Percentiles rank a stretch among this genome's conserved stretches.
phyloP scores from a whole-genome alignment of 495 filamentous ascomycete species.

The Penicillium arizonense region DNA sequence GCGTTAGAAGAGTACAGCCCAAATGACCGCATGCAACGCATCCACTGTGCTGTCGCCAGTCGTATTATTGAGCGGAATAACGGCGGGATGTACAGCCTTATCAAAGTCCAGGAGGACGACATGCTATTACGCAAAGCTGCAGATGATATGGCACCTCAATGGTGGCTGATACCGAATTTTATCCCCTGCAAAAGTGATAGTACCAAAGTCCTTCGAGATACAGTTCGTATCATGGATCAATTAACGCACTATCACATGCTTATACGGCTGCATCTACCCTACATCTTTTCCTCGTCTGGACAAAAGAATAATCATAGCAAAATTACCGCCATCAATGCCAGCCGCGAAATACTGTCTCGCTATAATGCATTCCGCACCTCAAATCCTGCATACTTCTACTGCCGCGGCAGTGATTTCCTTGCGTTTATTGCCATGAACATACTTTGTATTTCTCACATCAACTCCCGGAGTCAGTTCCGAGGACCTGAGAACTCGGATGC shows the following conservation, averaged over 20 bases:
- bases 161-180: conserved; percentile 32
- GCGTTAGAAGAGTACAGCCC: conserved; percentile 11
- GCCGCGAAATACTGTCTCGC: conserved; percentile 29
- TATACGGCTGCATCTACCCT: conserved; percentile 21
- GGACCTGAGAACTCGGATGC: background rate
- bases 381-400: conserved; percentile 30
- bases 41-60: conserved; percentile 25
- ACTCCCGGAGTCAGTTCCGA: conserved; percentile 18
- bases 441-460: conserved; percentile 25
- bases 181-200: background rate
- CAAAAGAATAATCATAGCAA: conserved; percentile 24
- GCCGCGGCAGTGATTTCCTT: conserved; percentile 51
- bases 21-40: conserved; percentile 24
- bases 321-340: conserved; percentile 39
- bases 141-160: conserved; percentile 33
- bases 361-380: conserved; percentile 12
- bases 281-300: conserved; percentile 13
- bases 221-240: conserved; percentile 23
- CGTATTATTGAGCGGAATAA: conserved; percentile 47
- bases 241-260: conserved; percentile 39
- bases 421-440: conserved; percentile 47
- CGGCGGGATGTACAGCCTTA: conserved; percentile 9
- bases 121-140: conserved; percentile 40
- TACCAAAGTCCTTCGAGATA: conserved; percentile 3
- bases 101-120: conserved; percentile 39